phyloP scores from a whole-genome alignment of 192 early-diverging fungal species.

The Coemansia sp. region DNA sequence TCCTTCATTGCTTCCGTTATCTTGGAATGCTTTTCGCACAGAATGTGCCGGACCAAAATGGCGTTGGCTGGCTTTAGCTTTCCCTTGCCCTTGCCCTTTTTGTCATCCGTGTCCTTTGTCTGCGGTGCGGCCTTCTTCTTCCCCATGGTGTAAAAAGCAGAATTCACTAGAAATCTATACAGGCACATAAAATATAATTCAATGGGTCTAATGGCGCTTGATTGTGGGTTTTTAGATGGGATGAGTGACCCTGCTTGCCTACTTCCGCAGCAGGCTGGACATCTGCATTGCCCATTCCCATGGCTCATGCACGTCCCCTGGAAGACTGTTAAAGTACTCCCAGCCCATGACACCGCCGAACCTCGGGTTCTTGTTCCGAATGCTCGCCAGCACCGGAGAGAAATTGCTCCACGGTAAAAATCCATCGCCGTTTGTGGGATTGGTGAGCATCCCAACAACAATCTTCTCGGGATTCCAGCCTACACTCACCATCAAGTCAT shows the following conservation, averaged over 20 bases:
- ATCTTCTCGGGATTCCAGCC: constrained; percentile 14
- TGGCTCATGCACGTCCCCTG: constrained; percentile 6
- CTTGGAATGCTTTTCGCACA: constrained; percentile 81
- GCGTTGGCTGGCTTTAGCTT: constrained; percentile 66
- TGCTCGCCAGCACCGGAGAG: constrained; percentile 3
- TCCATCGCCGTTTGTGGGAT: constrained; percentile 10
- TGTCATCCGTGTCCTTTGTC: constrained; percentile 8
- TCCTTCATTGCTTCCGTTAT: constrained; percentile 67
- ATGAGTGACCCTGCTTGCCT: neutral
- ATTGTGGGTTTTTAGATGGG: neutral
- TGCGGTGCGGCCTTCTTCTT: constrained; percentile 20
- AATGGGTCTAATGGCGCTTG: too few relatives aligned
- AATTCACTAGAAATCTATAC: too few relatives aligned
- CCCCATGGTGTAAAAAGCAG: constrained; percentile 5
- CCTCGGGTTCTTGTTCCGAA: constrained; percentile 1
- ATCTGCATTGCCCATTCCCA: constrained; percentile 17
- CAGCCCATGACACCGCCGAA: constrained; percentile 18
- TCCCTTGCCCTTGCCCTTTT: constrained; percentile 22
- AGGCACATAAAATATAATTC: too few relatives aligned
- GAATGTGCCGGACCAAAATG: constrained; percentile 72
- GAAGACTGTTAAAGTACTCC: constrained; percentile 21
- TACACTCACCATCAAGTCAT: constrained; percentile 11
- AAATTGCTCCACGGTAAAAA: constrained; percentile 8
- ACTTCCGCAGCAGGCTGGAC: neutral
- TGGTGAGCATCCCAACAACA: constrained; percentile 11